Conservation (phyloP, 495 filamentous ascomycete genomes). For the Rhypophila decipiens region DNA sequence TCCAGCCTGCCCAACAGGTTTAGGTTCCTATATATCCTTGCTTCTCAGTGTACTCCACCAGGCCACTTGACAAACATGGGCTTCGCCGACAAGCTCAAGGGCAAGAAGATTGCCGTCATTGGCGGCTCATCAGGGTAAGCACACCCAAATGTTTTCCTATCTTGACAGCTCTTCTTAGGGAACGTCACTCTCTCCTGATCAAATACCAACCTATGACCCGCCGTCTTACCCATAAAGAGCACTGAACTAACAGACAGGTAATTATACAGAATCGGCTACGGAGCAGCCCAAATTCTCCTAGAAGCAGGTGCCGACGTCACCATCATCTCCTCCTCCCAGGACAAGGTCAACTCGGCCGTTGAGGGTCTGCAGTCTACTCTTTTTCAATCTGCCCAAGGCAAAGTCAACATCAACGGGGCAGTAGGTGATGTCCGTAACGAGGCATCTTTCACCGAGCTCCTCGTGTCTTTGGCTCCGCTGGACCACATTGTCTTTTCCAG, state of each 20-base stretch:
- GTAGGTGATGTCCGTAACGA: slow-evolving; percentile 36
- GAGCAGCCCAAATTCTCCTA: slow-evolving; percentile 38
- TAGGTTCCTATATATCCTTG: neutral
- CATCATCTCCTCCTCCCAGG: slow-evolving; percentile 42
- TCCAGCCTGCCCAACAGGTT: neutral
- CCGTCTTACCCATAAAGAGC: neutral
- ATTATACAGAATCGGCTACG: slow-evolving; percentile 46
- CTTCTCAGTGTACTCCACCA: too few species aligned
- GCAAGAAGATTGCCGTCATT: slow-evolving; percentile 30
- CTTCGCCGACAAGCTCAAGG: slow-evolving; percentile 24
- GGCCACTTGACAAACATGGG: slow-evolving; percentile 10
- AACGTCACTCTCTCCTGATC: neutral
- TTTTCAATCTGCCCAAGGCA: too few species aligned
- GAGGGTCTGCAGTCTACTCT: slow-evolving; percentile 16
- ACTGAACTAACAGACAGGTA: too few species aligned
- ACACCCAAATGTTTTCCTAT: slow-evolving; percentile 29
- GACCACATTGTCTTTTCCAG: slow-evolving; percentile 40
- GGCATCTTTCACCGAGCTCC: slow-evolving; percentile 22
- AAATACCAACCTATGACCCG: neutral
- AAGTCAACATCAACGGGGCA: too few species aligned
- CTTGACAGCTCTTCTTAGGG: slow-evolving; percentile 33
- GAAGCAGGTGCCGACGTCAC: slow-evolving; percentile 41
- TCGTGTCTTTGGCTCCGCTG: slow-evolving; percentile 27
- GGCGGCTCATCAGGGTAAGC: slow-evolving; percentile 31
- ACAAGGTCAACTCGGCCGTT: slow-evolving; percentile 23